Evolutionary conservation across 1,139 yeast species (phyloP).

Genomic region (Sugiyamaella grinbergsii): DNA sequence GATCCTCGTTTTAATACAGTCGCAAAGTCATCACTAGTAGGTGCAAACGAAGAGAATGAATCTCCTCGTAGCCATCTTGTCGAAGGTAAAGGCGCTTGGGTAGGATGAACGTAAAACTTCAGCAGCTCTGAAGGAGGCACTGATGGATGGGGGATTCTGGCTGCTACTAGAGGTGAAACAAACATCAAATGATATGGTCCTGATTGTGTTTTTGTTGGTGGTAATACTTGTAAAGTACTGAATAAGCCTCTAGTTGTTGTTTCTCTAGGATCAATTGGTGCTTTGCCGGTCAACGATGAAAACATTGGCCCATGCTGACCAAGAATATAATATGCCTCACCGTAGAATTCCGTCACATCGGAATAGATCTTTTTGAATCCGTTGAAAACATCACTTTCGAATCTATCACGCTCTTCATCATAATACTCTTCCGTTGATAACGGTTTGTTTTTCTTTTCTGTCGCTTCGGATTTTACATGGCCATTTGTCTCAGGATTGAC

Average conservation of each 20-base stretch:
- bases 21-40: conserved; percentile 68
- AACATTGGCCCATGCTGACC: conserved; percentile 64
- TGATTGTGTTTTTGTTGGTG: conserved; percentile 44
- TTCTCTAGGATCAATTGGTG: conserved; percentile 67
- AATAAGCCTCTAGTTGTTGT: conserved; percentile 63
- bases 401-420: conserved; percentile 19
- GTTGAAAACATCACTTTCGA: conserved; percentile 46
- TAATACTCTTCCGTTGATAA: conserved; percentile 7
- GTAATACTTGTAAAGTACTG: conserved; percentile 59
- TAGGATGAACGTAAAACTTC: conserved; percentile 77
- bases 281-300: conserved; percentile 63
- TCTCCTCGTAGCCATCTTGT: conserved; percentile 80
- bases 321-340: conserved; percentile 60
- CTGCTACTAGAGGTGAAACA: conserved; percentile 50
- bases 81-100: conserved; percentile 78
- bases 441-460: background rate
- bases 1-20: conserved; percentile 64
- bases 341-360: conserved; percentile 58
- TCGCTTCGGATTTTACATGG: background rate
- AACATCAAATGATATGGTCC: conserved; percentile 51
- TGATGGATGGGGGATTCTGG: conserved; percentile 63
- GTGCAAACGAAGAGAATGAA: conserved; percentile 73
- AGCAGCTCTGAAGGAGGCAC: conserved; percentile 67
- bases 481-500: conserved; percentile 12
- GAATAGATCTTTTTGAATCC: conserved; percentile 72